Base-by-base conservation (phyloP, 306 rosid species). In the Astragalus membranaceus region DNA sequence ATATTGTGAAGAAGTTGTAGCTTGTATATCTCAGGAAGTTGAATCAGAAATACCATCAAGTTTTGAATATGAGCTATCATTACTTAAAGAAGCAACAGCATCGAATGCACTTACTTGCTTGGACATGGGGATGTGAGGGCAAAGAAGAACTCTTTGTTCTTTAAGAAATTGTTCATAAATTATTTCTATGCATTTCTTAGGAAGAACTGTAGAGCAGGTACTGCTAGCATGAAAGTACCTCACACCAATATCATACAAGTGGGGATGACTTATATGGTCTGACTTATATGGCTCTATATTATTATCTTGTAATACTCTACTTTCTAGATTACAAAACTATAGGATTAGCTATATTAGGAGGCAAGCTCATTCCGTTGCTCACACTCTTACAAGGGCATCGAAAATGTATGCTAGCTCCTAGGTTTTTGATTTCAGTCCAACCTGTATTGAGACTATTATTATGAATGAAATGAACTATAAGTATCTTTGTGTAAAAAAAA, bases 131-230 rank as follows among this genome's bases (percentile, higher is more conserved):
- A 85, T 53, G 95, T 88, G 73, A 85, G 80, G 61, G 95, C 92
- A 37, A 91, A 85, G 82, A 91, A 88, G 62, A 83, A 83, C 62
- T 88, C 95, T 5, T 70, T 88, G 60, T 88, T 91, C 70, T 14
- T 86, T 1, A 91, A 91, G 85, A 91, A 88, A 68, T 67, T 92
- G 39, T 78, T 75, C 15, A 84, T 89, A 69, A 89, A 89, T 80
- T 92, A 89, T 82, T 87, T 88, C 72, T 92, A 89, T 65, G 88
- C 84, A 64, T 91, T 91, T 84, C 72, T 91, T 59, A 87, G 96
- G 79, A 83, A 75, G 65, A 91, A 91, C 74, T 88, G 96, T 72
- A 77, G 95, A 73, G 97, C 81, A 17, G 89, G 96, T 17, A 78
- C 91, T 39, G 97, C 91, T 30, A 87, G 71, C 43, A 82, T 82